A percentile compares a stretch with the other conserved stretches of the same genome.
Evolutionary conservation across 108 stramenopile species (phyloP).

Genomic region (Nitzschia sp.): DNA sequence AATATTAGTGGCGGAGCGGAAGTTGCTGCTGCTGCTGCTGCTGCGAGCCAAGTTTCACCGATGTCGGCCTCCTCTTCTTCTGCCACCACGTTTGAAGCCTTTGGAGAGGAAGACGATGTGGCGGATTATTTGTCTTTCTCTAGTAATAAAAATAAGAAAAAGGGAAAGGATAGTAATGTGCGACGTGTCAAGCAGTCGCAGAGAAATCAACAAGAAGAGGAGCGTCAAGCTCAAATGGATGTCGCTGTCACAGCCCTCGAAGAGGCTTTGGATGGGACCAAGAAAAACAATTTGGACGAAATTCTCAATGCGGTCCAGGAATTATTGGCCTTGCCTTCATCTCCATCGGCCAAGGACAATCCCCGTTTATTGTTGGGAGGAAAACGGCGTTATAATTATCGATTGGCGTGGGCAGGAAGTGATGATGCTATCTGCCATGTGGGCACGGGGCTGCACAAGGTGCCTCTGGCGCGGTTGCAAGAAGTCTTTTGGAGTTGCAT

Average conservation of each 20-base stretch:
- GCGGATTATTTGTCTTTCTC: neutral
- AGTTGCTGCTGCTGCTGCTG: neutral
- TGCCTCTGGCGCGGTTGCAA: conserved; percentile 83
- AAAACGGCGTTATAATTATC: conserved; percentile 36
- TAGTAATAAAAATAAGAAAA: neutral
- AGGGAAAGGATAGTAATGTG: neutral
- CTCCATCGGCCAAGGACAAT: neutral
- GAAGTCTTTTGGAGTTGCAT: conserved; percentile 66
- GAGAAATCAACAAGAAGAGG: conserved; percentile 19
- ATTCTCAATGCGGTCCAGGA: conserved; percentile 19
- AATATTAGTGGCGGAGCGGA: conserved; percentile 8
- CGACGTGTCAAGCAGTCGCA: conserved; percentile 21
- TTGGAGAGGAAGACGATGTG: conserved; percentile 11
- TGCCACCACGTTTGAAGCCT: neutral
- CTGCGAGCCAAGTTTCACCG: neutral
- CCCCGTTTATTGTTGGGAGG: conserved; percentile 22
- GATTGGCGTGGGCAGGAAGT: conserved; percentile 77
- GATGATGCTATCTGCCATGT: conserved; percentile 78
- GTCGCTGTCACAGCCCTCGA: conserved; percentile 2
- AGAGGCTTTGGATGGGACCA: conserved; percentile 17
- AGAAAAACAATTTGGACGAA: conserved; percentile 21
- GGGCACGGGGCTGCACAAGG: conserved; percentile 86
- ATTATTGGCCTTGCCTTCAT: conserved; percentile 13
- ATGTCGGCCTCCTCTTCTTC: neutral
- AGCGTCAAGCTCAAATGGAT: conserved; percentile 19